These are phyloP conservation scores for rapeseed (Brassica napus) DNA, from an alignment of 345 rosid species.

Conservation along the genomic window Da-Ae NC_063443.1:16459001-16459500, in stretches of 20 bases:
- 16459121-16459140: too few species aligned
- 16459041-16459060: neutral
- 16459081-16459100: neutral
- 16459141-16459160: neutral
- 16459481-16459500: constrained; percentile 95
- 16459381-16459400: constrained; percentile 95
- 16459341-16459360: constrained; percentile 91
- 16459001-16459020: neutral
- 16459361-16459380: constrained; percentile 92
- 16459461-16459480: constrained; percentile 83
- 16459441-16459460: constrained; percentile 93
- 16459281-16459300: constrained; percentile 95
- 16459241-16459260: constrained; percentile 96
- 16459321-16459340: constrained; percentile 95
- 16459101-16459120: neutral
- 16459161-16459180: neutral
- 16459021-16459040: neutral
- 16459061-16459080: neutral
- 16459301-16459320: constrained; percentile 99
- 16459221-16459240: constrained; percentile 81
- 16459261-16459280: constrained; percentile 89
- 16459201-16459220: constrained; percentile 66
- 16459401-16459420: constrained; percentile 93
- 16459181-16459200: neutral
- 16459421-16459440: constrained; percentile 98